Percentiles rank a stretch among this genome's conserved stretches.
phyloP scores from a whole-genome alignment of 768 basidiomycete genomes.

The Pleurotus ostreatus region DNA sequence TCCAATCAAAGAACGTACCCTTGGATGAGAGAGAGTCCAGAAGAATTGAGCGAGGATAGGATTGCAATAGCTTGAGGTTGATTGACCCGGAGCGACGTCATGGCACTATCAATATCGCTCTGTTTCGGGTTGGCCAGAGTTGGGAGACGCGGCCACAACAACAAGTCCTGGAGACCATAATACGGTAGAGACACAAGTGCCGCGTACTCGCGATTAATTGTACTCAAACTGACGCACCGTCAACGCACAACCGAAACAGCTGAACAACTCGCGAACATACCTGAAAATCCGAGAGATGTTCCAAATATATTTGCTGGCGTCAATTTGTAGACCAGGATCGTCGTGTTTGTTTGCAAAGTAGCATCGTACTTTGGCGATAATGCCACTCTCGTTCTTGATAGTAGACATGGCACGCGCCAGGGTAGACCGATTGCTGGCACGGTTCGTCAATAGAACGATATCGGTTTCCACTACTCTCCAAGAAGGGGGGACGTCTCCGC shows the following conservation, averaged over 20 bases:
- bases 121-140: slow-evolving; percentile 37
- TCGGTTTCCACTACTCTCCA: slow-evolving; percentile 83
- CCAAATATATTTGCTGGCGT: slow-evolving; percentile 53
- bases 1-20: slow-evolving; percentile 50
- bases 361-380: slow-evolving; percentile 60
- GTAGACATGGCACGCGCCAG: slow-evolving; percentile 61
- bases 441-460: slow-evolving; percentile 71
- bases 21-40: slow-evolving; percentile 91
- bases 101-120: slow-evolving; percentile 57
- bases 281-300: slow-evolving; percentile 75
- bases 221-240: slow-evolving; percentile 63
- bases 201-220: slow-evolving; percentile 87
- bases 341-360: slow-evolving; percentile 30
- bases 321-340: slow-evolving; percentile 60
- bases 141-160: slow-evolving; percentile 66
- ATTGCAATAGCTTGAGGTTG: slow-evolving; percentile 94
- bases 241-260: background rate
- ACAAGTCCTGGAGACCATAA: slow-evolving; percentile 70
- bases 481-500: slow-evolving; percentile 55
- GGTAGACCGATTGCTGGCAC: slow-evolving; percentile 45
- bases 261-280: slow-evolving; percentile 35
- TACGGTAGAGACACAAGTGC: slow-evolving; percentile 80
- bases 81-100: slow-evolving; percentile 74
- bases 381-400: slow-evolving; percentile 28
- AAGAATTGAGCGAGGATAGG: slow-evolving; percentile 58